Conservation (phyloP, 768 basidiomycete genomes). For the Suillus alpinus region DNA sequence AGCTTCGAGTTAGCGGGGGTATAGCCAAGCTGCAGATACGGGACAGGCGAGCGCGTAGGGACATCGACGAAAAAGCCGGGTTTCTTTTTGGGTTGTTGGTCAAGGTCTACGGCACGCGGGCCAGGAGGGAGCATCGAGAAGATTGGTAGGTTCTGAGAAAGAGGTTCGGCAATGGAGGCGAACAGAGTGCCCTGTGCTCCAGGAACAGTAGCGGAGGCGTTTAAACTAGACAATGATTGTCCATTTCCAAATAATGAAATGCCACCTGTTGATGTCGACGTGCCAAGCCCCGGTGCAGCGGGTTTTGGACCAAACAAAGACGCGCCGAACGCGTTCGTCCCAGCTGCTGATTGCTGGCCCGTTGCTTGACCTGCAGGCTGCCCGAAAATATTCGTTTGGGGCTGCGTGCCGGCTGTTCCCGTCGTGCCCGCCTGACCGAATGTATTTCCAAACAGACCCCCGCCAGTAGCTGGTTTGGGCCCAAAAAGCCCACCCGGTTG, state of each 20-base stretch:
- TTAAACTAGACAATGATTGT: constrained; percentile 30
- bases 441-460: constrained; percentile 45
- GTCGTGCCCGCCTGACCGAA: constrained; percentile 42
- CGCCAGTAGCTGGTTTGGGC: constrained; percentile 30
- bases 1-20: constrained; percentile 62
- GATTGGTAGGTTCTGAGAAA: constrained; percentile 67
- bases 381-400: constrained; percentile 47
- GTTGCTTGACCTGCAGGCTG: constrained; percentile 44
- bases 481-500: constrained; percentile 28
- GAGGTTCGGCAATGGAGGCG: constrained; percentile 87
- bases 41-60: constrained; percentile 68
- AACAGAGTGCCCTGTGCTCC: constrained; percentile 61
- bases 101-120: constrained; percentile 59
- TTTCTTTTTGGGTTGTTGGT: constrained; percentile 71
- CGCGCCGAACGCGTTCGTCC: constrained; percentile 34
- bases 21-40: constrained; percentile 63
- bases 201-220: constrained; percentile 39
- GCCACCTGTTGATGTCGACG: constrained; percentile 37
- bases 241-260: constrained; percentile 40
- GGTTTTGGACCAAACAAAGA: constrained; percentile 53
- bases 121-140: constrained; percentile 75
- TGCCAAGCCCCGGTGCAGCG: constrained; percentile 45
- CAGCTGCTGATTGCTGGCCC: constrained; percentile 35
- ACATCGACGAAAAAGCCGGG: constrained; percentile 73
- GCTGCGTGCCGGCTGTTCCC: constrained; percentile 27